These are phyloP conservation scores for Suillus tomentosus DNA, from an alignment of 768 basidiomycete species.

Conservation along the genomic window DNA sequence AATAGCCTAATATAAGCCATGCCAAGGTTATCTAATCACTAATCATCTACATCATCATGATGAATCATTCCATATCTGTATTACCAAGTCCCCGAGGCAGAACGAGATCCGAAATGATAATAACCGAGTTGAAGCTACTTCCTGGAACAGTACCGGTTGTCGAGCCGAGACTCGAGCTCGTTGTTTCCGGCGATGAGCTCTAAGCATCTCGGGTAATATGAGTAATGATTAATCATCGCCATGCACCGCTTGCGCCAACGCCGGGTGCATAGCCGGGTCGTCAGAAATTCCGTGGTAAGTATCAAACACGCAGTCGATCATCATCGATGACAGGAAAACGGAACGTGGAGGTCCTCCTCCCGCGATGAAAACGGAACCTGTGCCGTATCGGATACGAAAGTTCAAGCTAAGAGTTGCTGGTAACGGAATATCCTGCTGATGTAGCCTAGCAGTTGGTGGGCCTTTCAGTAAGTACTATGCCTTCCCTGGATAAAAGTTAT, in stretches of 20 bases:
- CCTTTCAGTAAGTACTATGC: neutral
- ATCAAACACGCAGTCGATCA: neutral
- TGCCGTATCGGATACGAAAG: neutral
- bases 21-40: neutral
- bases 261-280: neutral
- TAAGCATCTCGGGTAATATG: neutral
- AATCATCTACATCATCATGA: too few relatives aligned
- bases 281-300: neutral
- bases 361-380: neutral
- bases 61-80: neutral
- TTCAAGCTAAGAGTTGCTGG: neutral
- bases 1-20: neutral
- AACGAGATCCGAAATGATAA: constrained; percentile 3
- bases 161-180: neutral
- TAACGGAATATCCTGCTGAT: neutral
- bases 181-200: neutral
- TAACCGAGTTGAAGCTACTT: neutral
- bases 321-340: neutral
- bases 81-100: neutral
- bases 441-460: neutral
- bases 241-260: neutral
- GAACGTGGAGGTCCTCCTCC: neutral
- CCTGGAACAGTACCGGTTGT: neutral
- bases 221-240: too few relatives aligned
- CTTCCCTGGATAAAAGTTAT: neutral